phyloP scores from a whole-genome alignment of 2,329 filamentous ascomycete genomes.

The Aspergillus fumigatiaffinis region DNA sequence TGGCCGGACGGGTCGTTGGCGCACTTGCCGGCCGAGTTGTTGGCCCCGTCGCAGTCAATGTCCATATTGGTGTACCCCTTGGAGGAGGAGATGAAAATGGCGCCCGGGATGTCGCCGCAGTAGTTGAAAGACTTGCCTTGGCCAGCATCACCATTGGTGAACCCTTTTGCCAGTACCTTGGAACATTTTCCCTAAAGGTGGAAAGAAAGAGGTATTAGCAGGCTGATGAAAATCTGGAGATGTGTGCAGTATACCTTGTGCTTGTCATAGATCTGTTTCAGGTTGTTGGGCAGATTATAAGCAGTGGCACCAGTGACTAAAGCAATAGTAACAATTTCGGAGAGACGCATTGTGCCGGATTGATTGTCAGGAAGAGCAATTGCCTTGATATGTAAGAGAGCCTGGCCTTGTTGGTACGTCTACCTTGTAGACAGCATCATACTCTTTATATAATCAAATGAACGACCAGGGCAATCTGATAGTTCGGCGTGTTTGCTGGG shows the following conservation, averaged over 20 bases:
- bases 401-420: neutral
- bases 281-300: constrained; percentile 15
- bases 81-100: constrained; percentile 48
- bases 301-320: neutral
- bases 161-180: constrained; percentile 17
- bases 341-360: neutral
- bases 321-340: neutral
- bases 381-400: neutral
- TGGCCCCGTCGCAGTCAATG: constrained; percentile 55
- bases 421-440: neutral
- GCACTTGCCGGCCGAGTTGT: constrained; percentile 46
- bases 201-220: neutral
- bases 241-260: constrained; percentile 11
- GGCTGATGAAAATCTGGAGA: neutral
- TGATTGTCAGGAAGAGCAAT: neutral
- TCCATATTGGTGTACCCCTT: constrained; percentile 52
- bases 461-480: neutral
- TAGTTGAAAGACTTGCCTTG: constrained; percentile 29
- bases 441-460: neutral
- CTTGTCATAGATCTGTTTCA: constrained; percentile 16
- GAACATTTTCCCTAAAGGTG: constrained; percentile 8
- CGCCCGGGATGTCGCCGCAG: constrained; percentile 47
- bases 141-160: constrained; percentile 14
- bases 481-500: neutral
- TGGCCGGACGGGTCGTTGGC: constrained; percentile 39